Evolutionary conservation across 73 alveolate species (phyloP).

Genomic region (Tetrahymena elliotti): DNA sequence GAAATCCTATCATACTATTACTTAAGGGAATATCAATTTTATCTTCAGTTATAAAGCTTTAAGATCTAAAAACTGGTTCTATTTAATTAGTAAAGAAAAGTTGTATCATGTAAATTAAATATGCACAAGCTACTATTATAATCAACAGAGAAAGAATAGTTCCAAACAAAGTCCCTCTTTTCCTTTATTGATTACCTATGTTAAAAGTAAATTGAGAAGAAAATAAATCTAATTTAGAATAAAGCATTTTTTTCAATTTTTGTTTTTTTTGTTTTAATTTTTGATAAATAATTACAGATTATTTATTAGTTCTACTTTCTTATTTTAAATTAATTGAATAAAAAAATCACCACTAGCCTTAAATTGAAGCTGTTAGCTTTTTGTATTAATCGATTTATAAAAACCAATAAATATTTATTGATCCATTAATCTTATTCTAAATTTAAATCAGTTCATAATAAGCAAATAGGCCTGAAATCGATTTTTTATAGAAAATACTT

Average conservation of each 20-base stretch:
- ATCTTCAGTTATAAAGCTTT: not conserved
- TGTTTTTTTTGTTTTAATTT: too few relatives aligned
- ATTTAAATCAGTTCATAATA: too few relatives aligned
- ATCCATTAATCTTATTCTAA: too few relatives aligned
- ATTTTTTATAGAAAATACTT: too few relatives aligned
- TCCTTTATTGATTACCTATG: not conserved
- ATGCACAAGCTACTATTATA: not conserved
- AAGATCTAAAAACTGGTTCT: not conserved
- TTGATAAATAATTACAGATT: too few relatives aligned
- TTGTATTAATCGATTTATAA: too few relatives aligned
- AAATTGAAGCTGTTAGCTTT: too few relatives aligned
- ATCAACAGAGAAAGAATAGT: not conserved
- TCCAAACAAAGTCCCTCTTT: not conserved
- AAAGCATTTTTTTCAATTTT: not conserved
- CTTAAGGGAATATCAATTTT: not conserved
- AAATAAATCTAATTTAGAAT: not conserved
- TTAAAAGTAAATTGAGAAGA: not conserved
- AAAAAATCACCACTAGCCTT: too few relatives aligned
- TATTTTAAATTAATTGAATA: too few relatives aligned
- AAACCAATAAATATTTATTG: too few relatives aligned
- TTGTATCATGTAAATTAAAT: not conserved
- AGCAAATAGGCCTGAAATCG: too few relatives aligned
- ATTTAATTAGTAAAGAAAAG: not conserved
- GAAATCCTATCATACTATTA: not conserved
- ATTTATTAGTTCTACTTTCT: too few relatives aligned